These are phyloP conservation scores for Candida ovalis DNA, from an alignment of 805 yeast species.

Conservation along the genomic window DNA sequence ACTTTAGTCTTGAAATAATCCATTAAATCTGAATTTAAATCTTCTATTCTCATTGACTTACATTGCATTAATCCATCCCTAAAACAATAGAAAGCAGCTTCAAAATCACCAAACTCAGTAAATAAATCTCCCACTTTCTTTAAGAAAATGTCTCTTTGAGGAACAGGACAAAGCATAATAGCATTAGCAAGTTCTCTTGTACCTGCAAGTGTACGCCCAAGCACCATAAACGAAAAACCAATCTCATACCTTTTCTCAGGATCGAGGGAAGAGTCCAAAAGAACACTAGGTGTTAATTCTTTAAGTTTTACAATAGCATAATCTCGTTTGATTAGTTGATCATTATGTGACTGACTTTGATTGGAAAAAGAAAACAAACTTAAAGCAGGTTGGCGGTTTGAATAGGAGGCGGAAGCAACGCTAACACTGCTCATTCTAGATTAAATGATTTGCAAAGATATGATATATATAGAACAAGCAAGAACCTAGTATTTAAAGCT, in stretches of 20 bases:
- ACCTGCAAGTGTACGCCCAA: constrained; percentile 16
- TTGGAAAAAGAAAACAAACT: constrained; percentile 17
- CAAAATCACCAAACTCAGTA: constrained; percentile 10
- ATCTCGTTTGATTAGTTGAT: constrained; percentile 11
- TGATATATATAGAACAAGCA: background rate
- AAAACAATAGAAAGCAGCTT: constrained; percentile 13
- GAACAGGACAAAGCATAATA: constrained; percentile 10
- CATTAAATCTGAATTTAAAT: background rate
- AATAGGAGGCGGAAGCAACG: background rate
- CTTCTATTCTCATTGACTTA: constrained; percentile 3
- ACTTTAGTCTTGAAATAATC: constrained; percentile 3
- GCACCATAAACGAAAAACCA: constrained; percentile 16
- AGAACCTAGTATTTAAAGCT: too few species aligned
- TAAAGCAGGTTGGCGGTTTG: constrained; percentile 14
- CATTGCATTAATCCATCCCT: constrained; percentile 16
- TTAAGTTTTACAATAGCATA: constrained; percentile 13
- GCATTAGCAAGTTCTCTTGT: constrained; percentile 18
- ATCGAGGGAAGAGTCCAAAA: constrained; percentile 12
- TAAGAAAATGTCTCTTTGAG: constrained; percentile 10
- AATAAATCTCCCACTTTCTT: constrained; percentile 15
- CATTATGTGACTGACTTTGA: constrained; percentile 13
- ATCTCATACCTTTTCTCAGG: constrained; percentile 8
- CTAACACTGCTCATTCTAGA: background rate
- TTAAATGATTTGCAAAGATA: background rate
- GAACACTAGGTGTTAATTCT: constrained; percentile 4